A percentile compares a stretch with the other conserved stretches of the same genome.
phyloP scores from a whole-genome alignment of 169 alveolate genomes.

The Cryptosporidium sp. region DNA sequence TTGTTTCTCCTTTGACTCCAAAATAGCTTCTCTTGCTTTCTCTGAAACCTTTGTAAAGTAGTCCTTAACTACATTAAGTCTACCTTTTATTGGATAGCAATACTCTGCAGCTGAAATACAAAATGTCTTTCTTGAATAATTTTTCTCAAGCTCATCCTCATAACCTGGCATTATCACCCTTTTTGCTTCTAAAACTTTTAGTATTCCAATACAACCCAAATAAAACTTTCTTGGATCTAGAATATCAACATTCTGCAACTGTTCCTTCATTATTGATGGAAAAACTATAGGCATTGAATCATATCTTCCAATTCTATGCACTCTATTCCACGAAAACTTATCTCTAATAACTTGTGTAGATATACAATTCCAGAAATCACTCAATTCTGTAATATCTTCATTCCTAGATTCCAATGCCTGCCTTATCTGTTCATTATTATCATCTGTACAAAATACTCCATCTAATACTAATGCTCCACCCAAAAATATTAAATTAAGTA shows the following conservation, averaged over 20 bases:
- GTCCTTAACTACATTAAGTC: constrained; percentile 31
- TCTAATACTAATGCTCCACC: not conserved
- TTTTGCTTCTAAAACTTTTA: constrained; percentile 18
- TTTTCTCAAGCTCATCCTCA: constrained; percentile 37
- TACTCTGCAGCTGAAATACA: constrained; percentile 75
- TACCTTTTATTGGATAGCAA: constrained; percentile 62
- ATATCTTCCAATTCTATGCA: constrained; percentile 60
- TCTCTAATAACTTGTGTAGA: constrained; percentile 64
- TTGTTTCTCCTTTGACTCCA: constrained; percentile 20
- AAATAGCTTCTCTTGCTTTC: constrained; percentile 17
- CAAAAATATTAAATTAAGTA: not conserved
- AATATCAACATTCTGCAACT: constrained; percentile 22
- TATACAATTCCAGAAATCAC: constrained; percentile 49
- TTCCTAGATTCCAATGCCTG: constrained; percentile 47
- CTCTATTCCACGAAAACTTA: constrained; percentile 58
- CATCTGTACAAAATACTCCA: not conserved
- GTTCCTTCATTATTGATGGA: constrained; percentile 16
- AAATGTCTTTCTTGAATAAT: constrained; percentile 48
- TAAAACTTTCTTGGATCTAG: constrained; percentile 69
- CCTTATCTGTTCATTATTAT: constrained; percentile 54
- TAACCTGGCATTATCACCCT: constrained; percentile 16
- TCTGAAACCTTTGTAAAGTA: constrained; percentile 37
- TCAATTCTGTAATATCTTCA: constrained; percentile 44
- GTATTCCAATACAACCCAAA: constrained; percentile 35
- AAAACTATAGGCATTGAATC: constrained; percentile 56